Evolutionary conservation across 1,284 basidiomycete species (phyloP).

Genomic region (Puccinia coronata): DNA sequence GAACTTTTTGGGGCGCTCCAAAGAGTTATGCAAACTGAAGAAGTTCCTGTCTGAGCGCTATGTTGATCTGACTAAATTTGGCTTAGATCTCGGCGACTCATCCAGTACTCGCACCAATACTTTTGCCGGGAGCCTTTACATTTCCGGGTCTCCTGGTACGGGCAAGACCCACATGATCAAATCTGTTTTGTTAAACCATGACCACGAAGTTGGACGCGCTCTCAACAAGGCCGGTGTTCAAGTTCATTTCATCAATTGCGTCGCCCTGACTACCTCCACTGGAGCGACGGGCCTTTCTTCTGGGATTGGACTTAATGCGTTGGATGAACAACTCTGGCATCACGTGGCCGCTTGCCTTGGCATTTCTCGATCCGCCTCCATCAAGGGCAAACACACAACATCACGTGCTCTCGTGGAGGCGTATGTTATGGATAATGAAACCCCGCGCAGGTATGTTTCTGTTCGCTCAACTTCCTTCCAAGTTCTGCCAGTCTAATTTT

Average conservation of each 20-base stretch:
- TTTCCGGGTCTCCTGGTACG: slow-evolving; percentile 61
- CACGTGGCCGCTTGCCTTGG: slow-evolving; percentile 33
- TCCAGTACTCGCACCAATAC: neutral
- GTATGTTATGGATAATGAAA: slow-evolving; percentile 27
- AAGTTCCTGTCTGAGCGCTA: slow-evolving; percentile 36
- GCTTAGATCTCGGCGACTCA: neutral
- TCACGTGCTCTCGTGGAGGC: slow-evolving; percentile 29
- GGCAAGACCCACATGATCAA: slow-evolving; percentile 61
- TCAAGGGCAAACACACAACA: slow-evolving; percentile 5
- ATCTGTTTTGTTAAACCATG: slow-evolving; percentile 56
- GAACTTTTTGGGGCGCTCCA: slow-evolving; percentile 28
- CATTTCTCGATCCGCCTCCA: neutral
- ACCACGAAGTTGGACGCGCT: slow-evolving; percentile 25
- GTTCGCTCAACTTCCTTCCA: neutral
- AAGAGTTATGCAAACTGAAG: slow-evolving; percentile 21
- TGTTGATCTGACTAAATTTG: neutral
- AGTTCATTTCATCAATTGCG: slow-evolving; percentile 60
- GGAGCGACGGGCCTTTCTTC: slow-evolving; percentile 52
- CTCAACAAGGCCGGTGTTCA: slow-evolving; percentile 49
- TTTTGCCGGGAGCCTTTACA: slow-evolving; percentile 55
- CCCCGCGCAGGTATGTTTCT: neutral
- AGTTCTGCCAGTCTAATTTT: neutral
- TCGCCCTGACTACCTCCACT: slow-evolving; percentile 57
- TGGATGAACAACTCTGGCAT: slow-evolving; percentile 46
- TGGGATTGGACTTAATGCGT: slow-evolving; percentile 7